A percentile compares a stretch with the other conserved stretches of the same genome.
These are phyloP conservation scores for Allantophomopsis lycopodina DNA, from an alignment of 2,329 filamentous ascomycete genomes.

Conservation along the genomic window DNA sequence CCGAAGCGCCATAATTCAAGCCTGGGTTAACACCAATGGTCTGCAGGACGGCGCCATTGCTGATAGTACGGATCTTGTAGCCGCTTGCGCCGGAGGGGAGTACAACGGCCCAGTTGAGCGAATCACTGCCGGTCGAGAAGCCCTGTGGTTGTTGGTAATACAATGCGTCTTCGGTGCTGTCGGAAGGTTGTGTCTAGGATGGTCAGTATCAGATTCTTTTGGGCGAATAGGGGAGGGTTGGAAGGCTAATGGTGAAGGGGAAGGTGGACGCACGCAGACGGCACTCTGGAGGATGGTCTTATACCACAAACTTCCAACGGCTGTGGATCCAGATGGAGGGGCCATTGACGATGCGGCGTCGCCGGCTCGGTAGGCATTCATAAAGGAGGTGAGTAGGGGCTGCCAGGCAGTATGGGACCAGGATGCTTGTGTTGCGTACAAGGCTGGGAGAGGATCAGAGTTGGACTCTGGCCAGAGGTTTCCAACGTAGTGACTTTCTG, in stretches of 20 bases:
- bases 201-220: not conserved
- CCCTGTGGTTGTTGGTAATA: not conserved
- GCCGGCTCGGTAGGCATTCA: not conserved
- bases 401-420: constrained; percentile 18
- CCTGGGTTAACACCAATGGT: too few species aligned
- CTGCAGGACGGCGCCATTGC: too few species aligned
- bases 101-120: not conserved
- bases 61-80: too few species aligned
- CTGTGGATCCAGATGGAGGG: not conserved
- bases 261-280: not conserved
- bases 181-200: not conserved
- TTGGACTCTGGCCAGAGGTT: constrained; percentile 17
- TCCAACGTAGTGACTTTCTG: constrained; percentile 23
- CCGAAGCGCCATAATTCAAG: too few species aligned
- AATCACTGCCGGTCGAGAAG: not conserved
- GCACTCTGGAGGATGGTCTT: not conserved
- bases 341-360: not conserved
- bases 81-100: not conserved
- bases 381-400: constrained; percentile 20
- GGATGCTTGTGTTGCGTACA: constrained; percentile 17
- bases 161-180: not conserved
- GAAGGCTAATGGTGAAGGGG: too few species aligned
- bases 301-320: not conserved
- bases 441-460: constrained; percentile 10
- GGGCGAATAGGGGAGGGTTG: too few species aligned